phyloP scores from a whole-genome alignment of 345 rosid species.

The Lumnitzera littorea region DNA sequence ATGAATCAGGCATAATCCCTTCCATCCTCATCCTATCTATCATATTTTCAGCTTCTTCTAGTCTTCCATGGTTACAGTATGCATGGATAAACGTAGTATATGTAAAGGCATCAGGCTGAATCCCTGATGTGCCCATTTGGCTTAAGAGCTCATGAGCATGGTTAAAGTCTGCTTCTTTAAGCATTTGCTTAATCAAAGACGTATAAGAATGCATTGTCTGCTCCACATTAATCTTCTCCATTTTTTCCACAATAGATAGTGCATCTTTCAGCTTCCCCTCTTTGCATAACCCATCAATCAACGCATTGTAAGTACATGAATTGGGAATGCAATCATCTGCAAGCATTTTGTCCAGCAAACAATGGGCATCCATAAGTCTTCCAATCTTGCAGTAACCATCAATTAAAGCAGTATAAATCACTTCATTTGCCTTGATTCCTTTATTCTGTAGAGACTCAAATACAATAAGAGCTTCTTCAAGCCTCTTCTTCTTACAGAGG shows the following conservation, averaged over 20 bases:
- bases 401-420: slow-evolving; percentile 74
- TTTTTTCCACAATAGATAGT: slow-evolving; percentile 30
- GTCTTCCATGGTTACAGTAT: slow-evolving; percentile 51
- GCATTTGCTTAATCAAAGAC: slow-evolving; percentile 49
- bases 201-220: slow-evolving; percentile 61
- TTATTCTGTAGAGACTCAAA: slow-evolving; percentile 66
- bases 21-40: slow-evolving; percentile 53
- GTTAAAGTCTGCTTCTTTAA: slow-evolving; percentile 59
- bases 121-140: slow-evolving; percentile 48
- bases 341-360: slow-evolving; percentile 55
- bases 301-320: slow-evolving; percentile 57
- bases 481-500: slow-evolving; percentile 57
- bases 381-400: slow-evolving; percentile 79
- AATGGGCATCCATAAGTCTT: slow-evolving; percentile 40
- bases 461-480: slow-evolving; percentile 57
- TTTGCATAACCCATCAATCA: slow-evolving; percentile 67
- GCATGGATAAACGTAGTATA: slow-evolving; percentile 70
- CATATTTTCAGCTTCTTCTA: slow-evolving; percentile 63
- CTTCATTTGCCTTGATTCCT: slow-evolving; percentile 63
- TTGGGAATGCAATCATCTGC: slow-evolving; percentile 52
- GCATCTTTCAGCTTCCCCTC: slow-evolving; percentile 49
- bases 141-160: slow-evolving; percentile 41
- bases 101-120: slow-evolving; percentile 57
- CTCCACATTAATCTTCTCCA: slow-evolving; percentile 43
- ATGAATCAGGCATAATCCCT: slow-evolving; percentile 58